These are phyloP conservation scores for Meyerozyma sp. DNA, from an alignment of 1,139 yeast species.

Conservation along the genomic window DNA sequence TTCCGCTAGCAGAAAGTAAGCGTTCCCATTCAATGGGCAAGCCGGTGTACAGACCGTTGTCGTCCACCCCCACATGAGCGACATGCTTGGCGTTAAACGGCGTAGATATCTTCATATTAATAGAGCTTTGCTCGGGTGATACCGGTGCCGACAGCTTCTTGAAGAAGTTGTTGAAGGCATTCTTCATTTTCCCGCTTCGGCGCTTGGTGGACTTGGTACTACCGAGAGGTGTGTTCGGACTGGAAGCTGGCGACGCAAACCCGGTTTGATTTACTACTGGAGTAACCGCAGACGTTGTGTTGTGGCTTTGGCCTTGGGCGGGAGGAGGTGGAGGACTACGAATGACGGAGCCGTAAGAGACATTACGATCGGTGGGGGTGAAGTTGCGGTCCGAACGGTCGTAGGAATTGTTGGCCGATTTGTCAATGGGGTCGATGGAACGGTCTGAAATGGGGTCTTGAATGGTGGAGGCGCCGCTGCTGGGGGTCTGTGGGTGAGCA, in stretches of 20 bases:
- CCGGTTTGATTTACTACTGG: conserved; percentile 22
- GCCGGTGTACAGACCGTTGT: conserved; percentile 85
- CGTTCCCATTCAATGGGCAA: conserved; percentile 91
- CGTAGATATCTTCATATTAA: conserved; percentile 66
- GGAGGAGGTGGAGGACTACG: conserved; percentile 18
- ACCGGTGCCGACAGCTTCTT: neutral
- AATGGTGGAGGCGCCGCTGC: conserved; percentile 1
- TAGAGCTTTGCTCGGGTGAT: conserved; percentile 17
- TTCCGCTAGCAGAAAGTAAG: conserved; percentile 78
- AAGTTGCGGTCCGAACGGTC: neutral
- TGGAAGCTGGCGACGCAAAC: conserved; percentile 11
- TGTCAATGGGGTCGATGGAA: neutral
- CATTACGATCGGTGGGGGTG: conserved; percentile 2
- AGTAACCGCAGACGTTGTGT: conserved; percentile 29
- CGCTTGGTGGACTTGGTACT: conserved; percentile 7
- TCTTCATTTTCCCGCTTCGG: conserved; percentile 19
- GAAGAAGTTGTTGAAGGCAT: conserved; percentile 5
- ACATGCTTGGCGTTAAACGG: conserved; percentile 90
- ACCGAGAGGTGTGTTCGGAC: conserved; percentile 6
- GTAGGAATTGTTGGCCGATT: neutral
- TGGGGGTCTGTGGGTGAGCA: conserved; percentile 7
- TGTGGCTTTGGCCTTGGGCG: conserved; percentile 11
- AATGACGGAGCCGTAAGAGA: conserved; percentile 21
- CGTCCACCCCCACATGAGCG: conserved; percentile 90
- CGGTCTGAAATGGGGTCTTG: neutral